Evolutionary conservation across 208 protist species (phyloP).

Genomic region (Leishmania braziliensis): DNA sequence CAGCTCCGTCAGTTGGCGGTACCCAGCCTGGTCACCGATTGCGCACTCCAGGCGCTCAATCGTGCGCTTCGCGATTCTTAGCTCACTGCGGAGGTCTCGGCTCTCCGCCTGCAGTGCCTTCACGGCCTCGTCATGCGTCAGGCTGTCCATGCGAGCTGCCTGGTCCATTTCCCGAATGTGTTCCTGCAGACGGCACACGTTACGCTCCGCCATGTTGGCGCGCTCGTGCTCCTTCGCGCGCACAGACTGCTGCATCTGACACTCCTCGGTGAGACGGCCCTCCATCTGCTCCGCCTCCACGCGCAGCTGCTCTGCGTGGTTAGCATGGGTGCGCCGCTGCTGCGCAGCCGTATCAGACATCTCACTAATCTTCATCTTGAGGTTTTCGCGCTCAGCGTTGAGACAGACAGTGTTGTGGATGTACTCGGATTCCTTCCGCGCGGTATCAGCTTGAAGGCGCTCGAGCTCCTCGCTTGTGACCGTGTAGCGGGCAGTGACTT

Average conservation of each 20-base stretch:
- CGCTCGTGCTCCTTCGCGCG: constrained; percentile 42
- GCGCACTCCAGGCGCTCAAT: constrained; percentile 84
- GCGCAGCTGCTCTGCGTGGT: constrained; percentile 45
- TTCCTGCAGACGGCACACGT: constrained; percentile 52
- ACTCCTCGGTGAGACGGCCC: constrained; percentile 37
- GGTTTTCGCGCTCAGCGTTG: constrained; percentile 78
- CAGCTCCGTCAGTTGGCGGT: constrained; percentile 73
- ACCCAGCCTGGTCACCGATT: constrained; percentile 72
- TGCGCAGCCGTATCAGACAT: constrained; percentile 42
- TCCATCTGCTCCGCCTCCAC: constrained; percentile 47
- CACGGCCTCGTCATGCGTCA: constrained; percentile 45
- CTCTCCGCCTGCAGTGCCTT: constrained; percentile 57
- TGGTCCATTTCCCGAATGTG: constrained; percentile 40
- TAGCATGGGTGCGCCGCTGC: constrained; percentile 37
- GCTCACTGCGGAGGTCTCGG: constrained; percentile 60
- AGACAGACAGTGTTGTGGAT: constrained; percentile 79
- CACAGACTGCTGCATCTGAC: constrained; percentile 23
- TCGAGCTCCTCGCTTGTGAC: constrained; percentile 55
- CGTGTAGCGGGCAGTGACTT: constrained; percentile 77
- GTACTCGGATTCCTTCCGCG: constrained; percentile 73
- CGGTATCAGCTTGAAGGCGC: constrained; percentile 35
- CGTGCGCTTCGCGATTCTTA: constrained; percentile 77
- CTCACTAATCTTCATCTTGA: constrained; percentile 56
- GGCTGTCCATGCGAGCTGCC: constrained; percentile 13
- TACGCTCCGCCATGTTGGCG: constrained; percentile 53